These are phyloP conservation scores for Borealophlyctis nickersoniae DNA, from an alignment of 192 early-diverging fungal genomes.

Conservation along the genomic window DNA sequence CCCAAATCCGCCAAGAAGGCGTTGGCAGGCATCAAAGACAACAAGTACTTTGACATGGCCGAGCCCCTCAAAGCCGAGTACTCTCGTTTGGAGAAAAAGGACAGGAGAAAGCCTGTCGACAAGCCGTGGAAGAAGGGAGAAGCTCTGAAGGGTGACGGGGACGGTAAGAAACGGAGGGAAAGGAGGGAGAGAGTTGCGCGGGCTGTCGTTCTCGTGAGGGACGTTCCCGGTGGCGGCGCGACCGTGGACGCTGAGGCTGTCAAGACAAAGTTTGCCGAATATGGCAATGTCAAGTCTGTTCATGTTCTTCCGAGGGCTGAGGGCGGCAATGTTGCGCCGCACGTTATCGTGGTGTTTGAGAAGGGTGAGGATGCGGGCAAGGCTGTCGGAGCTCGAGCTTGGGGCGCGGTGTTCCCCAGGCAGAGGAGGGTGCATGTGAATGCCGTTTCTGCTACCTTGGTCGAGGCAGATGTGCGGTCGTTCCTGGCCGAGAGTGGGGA, in stretches of 20 bases:
- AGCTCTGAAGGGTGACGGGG: conserved; percentile 16
- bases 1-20: conserved; percentile 22
- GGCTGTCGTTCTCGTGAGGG: conserved; percentile 2
- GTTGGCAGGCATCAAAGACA: conserved; percentile 16
- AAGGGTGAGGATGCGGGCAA: conserved; percentile 35
- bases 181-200: conserved; percentile 3
- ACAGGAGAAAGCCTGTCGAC: background rate
- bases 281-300: conserved; percentile 20
- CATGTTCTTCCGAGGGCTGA: conserved; percentile 23
- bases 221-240: conserved; percentile 4
- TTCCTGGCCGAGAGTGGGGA: conserved; percentile 34
- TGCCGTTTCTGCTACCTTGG: background rate
- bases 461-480: conserved; percentile 17
- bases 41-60: conserved; percentile 33
- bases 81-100: conserved; percentile 30
- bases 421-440: conserved; percentile 32
- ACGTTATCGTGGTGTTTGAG: conserved; percentile 31
- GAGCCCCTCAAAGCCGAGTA: conserved; percentile 43
- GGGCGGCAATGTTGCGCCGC: conserved; percentile 8
- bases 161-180: conserved; percentile 10
- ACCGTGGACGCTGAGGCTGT: conserved; percentile 11
- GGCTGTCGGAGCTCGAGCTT: conserved; percentile 30
- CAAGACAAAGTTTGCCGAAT: conserved; percentile 1
- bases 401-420: conserved; percentile 38
- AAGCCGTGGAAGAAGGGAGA: conserved; percentile 23